Conservation (phyloP, 306 rosid genomes). For the Corylus americana region DNA sequence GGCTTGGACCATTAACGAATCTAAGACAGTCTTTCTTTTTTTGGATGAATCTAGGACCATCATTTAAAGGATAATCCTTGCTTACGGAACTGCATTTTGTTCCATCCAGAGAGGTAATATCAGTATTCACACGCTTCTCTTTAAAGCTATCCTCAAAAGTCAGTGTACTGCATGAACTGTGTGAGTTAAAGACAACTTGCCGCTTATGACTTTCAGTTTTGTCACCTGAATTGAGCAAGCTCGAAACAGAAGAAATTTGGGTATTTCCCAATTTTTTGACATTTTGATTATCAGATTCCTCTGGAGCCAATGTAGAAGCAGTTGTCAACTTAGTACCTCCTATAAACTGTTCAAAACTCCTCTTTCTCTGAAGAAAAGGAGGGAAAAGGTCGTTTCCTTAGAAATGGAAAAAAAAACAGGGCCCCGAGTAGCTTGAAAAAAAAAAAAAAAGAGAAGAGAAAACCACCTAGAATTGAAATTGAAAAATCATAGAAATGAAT, state of each 20-base stretch:
- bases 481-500: no score
- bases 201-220: background rate
- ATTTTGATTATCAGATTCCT: conserved; percentile 14
- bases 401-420: background rate
- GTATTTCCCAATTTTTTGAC: background rate
- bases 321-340: background rate
- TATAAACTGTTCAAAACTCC: conserved; percentile 20
- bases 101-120: conserved; percentile 13
- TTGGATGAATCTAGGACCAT: background rate
- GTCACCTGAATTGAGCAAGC: background rate
- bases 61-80: background rate
- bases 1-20: conserved; percentile 21
- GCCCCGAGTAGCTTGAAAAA: no score
- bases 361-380: conserved; percentile 22
- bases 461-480: background rate
- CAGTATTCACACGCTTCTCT: background rate
- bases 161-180: conserved; percentile 10
- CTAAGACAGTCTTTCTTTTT: background rate
- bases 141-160: conserved; percentile 10
- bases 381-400: background rate
- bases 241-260: conserved; percentile 6
- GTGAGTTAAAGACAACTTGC: conserved; percentile 3
- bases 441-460: background rate
- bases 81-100: conserved; percentile 1
- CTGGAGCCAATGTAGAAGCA: conserved; percentile 3